Percentiles rank a stretch among this genome's conserved stretches.
These are phyloP conservation scores for Colletotrichum sp. DNA, from an alignment of 2,329 filamentous ascomycete genomes.

Conservation along the genomic window DNA sequence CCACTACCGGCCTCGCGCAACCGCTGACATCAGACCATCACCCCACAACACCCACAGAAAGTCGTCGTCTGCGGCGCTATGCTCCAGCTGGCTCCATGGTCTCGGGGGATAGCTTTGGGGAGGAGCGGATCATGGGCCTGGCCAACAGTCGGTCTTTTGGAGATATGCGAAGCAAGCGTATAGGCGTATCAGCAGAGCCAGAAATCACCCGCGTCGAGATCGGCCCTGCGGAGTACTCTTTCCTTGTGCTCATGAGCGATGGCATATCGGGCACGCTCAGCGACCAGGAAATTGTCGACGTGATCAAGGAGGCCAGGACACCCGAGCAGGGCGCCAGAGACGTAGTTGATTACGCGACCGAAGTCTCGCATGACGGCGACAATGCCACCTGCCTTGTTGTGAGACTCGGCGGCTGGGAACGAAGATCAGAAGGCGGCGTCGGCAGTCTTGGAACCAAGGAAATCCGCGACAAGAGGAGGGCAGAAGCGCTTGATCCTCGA, in stretches of 20 bases:
- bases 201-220: slow-evolving; percentile 84
- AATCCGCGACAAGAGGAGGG: slow-evolving; percentile 80
- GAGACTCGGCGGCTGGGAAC: slow-evolving; percentile 72
- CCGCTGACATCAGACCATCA: slow-evolving; percentile 92
- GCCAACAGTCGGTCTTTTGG: slow-evolving; percentile 96
- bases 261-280: slow-evolving; percentile 85
- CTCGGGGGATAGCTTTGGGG: slow-evolving; percentile 89
- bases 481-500: slow-evolving; percentile 83
- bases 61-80: slow-evolving; percentile 82
- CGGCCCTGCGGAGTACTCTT: slow-evolving; percentile 83
- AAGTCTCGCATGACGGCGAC: slow-evolving; percentile 73
- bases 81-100: slow-evolving; percentile 79
- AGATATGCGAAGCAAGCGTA: slow-evolving; percentile 88
- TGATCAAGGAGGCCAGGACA: slow-evolving; percentile 91
- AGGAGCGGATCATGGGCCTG: slow-evolving; percentile 91
- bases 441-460: slow-evolving; percentile 93
- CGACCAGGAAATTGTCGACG: slow-evolving; percentile 96
- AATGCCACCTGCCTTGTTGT: slow-evolving; percentile 74
- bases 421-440: slow-evolving; percentile 81
- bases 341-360: slow-evolving; percentile 87
- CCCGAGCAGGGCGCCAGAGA: slow-evolving; percentile 83
- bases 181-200: slow-evolving; percentile 93
- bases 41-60: slow-evolving; percentile 85
- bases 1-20: slow-evolving; percentile 77
- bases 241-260: slow-evolving; percentile 87